phyloP scores from a whole-genome alignment of 257 asterid genomes.

The Scutellaria minor region DNA sequence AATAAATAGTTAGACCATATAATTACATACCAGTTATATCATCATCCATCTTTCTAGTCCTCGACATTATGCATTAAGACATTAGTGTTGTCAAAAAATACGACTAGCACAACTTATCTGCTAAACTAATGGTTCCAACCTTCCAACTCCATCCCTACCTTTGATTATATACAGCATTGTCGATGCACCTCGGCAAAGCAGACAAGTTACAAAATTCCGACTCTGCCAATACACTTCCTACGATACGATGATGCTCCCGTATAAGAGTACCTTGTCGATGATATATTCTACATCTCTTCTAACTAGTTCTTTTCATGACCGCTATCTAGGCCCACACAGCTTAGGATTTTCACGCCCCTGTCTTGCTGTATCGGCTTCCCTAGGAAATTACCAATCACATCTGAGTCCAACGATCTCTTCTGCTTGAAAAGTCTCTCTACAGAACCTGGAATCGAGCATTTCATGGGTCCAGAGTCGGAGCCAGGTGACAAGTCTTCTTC shows the following conservation, averaged over 20 bases:
- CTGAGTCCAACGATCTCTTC: conserved; percentile 34
- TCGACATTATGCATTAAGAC: background rate
- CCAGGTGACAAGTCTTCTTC: conserved; percentile 69
- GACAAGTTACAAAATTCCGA: conserved; percentile 40
- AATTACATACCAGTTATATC: conserved; percentile 30
- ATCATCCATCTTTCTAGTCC: background rate
- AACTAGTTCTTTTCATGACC: conserved; percentile 20
- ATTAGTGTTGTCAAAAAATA: conserved; percentile 17
- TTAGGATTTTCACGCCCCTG: conserved; percentile 28
- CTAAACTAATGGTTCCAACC: conserved; percentile 14
- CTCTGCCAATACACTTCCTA: conserved; percentile 28
- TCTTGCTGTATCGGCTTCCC: conserved; percentile 43
- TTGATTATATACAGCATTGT: conserved; percentile 40
- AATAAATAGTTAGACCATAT: conserved; percentile 7
- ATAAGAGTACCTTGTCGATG: background rate
- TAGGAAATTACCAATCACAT: conserved; percentile 36
- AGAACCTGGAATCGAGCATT: conserved; percentile 29
- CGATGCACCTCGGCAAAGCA: conserved; percentile 45
- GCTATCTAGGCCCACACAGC: conserved; percentile 34
- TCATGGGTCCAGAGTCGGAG: conserved; percentile 44
- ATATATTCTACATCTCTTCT: background rate
- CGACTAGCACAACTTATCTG: conserved; percentile 8
- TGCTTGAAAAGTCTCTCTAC: conserved; percentile 45
- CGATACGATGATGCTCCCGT: background rate
- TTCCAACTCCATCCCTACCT: conserved; percentile 32